These are phyloP conservation scores for Saprolegnia diclina DNA, from an alignment of 352 stramenopile genomes.

Conservation along the genomic window DNA sequence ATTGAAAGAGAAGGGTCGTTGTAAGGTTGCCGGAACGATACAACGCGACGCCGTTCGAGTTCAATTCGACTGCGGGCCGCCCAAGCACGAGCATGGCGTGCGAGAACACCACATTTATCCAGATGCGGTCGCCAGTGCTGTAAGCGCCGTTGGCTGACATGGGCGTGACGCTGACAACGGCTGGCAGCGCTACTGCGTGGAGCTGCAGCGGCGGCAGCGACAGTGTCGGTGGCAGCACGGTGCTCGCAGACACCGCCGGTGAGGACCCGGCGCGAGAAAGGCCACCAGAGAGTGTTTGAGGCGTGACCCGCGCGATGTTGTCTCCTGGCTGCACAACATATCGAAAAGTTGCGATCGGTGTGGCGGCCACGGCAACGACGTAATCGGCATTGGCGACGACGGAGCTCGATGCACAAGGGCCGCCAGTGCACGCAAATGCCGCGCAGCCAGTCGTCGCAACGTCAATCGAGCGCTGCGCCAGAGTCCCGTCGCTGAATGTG, in stretches of 20 bases:
- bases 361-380: constrained; percentile 33
- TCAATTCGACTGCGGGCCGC: constrained; percentile 50
- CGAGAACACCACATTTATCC: constrained; percentile 52
- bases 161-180: constrained; percentile 38
- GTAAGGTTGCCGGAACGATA: constrained; percentile 49
- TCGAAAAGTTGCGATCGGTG: constrained; percentile 44
- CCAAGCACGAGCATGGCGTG: constrained; percentile 45
- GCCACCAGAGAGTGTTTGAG: constrained; percentile 33
- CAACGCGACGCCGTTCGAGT: constrained; percentile 50
- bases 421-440: constrained; percentile 46
- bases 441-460: constrained; percentile 32
- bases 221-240: constrained; percentile 33
- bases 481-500: constrained; percentile 31
- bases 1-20: constrained; percentile 51
- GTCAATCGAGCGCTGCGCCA: background rate
- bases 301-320: constrained; percentile 29
- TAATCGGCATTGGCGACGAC: constrained; percentile 50
- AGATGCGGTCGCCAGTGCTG: constrained; percentile 52
- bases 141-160: constrained; percentile 46
- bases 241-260: constrained; percentile 31
- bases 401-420: constrained; percentile 28
- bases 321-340: constrained; percentile 50
- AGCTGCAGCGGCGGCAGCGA: constrained; percentile 35
- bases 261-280: constrained; percentile 43
- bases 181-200: constrained; percentile 34